Percentiles rank a stretch among this genome's conserved stretches.
Evolutionary conservation across 2,329 filamentous ascomycete genomes (phyloP).

Genomic region (Alternaria gansuensis): DNA sequence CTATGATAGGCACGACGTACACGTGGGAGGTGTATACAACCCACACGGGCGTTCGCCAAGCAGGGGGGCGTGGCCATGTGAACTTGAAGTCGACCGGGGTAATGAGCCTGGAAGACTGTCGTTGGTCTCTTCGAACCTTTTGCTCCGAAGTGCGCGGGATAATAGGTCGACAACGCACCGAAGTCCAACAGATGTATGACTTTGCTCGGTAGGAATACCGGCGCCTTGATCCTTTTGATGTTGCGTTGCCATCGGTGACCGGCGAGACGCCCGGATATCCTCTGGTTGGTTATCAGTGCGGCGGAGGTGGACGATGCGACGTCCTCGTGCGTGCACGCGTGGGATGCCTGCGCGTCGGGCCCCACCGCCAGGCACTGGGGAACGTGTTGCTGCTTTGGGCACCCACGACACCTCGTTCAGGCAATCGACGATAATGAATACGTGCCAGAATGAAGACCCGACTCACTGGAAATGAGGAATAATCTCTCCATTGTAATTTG

Average conservation of each 20-base stretch:
- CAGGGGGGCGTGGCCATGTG: conserved; percentile 45
- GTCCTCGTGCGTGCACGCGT: conserved; percentile 20
- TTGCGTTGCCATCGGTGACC: conserved; percentile 22
- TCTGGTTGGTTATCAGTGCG: conserved; percentile 20
- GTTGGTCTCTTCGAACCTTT: conserved; percentile 30
- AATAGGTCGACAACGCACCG: conserved; percentile 15
- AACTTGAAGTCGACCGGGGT: conserved; percentile 34
- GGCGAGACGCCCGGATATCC: conserved; percentile 15
- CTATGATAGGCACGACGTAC: conserved; percentile 45
- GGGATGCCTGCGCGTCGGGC: conserved; percentile 16
- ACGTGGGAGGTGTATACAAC: conserved; percentile 44
- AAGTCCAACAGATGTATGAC: conserved; percentile 13
- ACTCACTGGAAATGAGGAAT: conserved; percentile 25
- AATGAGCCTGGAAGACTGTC: conserved; percentile 26
- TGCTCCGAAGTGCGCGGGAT: conserved; percentile 17
- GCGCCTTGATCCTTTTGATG: conserved; percentile 13
- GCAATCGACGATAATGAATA: conserved; percentile 24
- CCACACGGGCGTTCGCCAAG: conserved; percentile 35
- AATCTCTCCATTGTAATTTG: conserved; percentile 16
- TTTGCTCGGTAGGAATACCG: conserved; percentile 14
- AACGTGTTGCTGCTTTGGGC: conserved; percentile 23
- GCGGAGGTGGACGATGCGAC: conserved; percentile 22
- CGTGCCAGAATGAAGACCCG: conserved; percentile 26
- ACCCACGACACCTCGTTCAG: conserved; percentile 14
- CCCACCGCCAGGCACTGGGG: conserved; percentile 26